These are phyloP conservation scores for Nepenthes alata DNA, from an alignment of 179 eudicot genomes.

Conservation along the genomic window DNA sequence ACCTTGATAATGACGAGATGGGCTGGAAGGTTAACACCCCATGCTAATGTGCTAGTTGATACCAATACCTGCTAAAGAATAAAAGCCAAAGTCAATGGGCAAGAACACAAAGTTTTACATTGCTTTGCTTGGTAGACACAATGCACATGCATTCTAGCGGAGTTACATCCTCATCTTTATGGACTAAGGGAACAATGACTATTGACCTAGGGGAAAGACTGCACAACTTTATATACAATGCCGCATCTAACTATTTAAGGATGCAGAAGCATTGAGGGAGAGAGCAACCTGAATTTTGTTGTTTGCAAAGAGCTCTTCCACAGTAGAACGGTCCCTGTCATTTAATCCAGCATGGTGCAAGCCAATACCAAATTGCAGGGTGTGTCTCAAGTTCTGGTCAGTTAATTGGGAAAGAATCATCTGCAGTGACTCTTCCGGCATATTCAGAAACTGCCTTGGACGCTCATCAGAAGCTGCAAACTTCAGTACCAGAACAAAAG, in stretches of 20 bases:
- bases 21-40: slow-evolving; percentile 99
- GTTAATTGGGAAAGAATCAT: slow-evolving; percentile 87
- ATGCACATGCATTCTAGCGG: background rate
- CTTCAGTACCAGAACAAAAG: slow-evolving; percentile 21
- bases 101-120: background rate
- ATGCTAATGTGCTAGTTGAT: slow-evolving; percentile 97
- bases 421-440: slow-evolving; percentile 74
- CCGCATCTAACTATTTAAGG: no score
- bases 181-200: no score
- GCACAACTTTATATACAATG: no score
- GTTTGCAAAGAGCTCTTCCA: slow-evolving; percentile 93
- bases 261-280: background rate
- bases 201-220: no score
- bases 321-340: slow-evolving; percentile 85
- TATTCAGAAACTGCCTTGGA: slow-evolving; percentile 64
- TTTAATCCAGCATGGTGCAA: slow-evolving; percentile 94
- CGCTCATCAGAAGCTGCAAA: slow-evolving; percentile 95
- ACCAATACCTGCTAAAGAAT: slow-evolving; percentile 56
- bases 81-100: background rate
- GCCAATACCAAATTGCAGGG: slow-evolving; percentile 94
- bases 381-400: slow-evolving; percentile 91
- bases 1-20: slow-evolving; percentile 98
- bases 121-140: background rate
- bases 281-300: slow-evolving; percentile 74
- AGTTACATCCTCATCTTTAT: background rate